These are phyloP conservation scores for Helotiales sp. DNA, from an alignment of 2,329 filamentous ascomycete genomes.

Conservation along the genomic window DNA sequence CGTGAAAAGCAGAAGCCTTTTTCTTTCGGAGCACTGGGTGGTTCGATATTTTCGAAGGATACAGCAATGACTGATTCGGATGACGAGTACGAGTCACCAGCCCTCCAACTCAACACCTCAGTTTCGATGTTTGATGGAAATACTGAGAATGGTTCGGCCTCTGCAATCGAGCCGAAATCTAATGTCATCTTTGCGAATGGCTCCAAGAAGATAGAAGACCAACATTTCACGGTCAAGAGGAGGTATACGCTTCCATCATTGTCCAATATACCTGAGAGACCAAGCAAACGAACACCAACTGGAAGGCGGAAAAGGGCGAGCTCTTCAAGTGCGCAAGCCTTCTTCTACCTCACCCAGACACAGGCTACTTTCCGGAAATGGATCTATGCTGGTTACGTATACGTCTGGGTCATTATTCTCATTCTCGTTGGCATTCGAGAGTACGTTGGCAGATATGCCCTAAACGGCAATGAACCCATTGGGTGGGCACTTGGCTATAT, in stretches of 20 bases:
- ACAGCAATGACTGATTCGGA: conserved; percentile 24
- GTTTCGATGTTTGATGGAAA: conserved; percentile 12
- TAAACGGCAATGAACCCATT: conserved; percentile 76
- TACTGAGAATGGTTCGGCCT: conserved; percentile 24
- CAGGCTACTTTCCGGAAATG: conserved; percentile 80
- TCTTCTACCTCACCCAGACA: conserved; percentile 74
- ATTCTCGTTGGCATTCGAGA: conserved; percentile 71
- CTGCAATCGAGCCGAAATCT: conserved; percentile 23
- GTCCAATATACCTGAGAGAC: conserved; percentile 35
- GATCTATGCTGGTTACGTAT: conserved; percentile 80
- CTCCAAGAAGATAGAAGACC: conserved; percentile 28
- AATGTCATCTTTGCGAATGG: conserved; percentile 13
- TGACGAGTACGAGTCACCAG: conserved; percentile 22
- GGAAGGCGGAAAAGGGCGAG: conserved; percentile 66
- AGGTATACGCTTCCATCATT: conserved; percentile 55
- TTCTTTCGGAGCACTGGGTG: conserved; percentile 17
- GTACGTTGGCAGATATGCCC: conserved; percentile 66
- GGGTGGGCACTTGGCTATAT: conserved; percentile 92
- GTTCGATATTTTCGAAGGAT: conserved; percentile 22
- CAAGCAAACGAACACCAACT: conserved; percentile 50
- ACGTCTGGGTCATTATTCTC: conserved; percentile 63
- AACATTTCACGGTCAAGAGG: conserved; percentile 37
- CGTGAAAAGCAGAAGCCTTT: conserved; percentile 14
- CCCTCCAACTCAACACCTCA: conserved; percentile 20
- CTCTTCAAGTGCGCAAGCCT: conserved; percentile 67